Base-by-base conservation (phyloP, 2,329 filamentous ascomycete species). In the Calonectria hawksworthii region DNA sequence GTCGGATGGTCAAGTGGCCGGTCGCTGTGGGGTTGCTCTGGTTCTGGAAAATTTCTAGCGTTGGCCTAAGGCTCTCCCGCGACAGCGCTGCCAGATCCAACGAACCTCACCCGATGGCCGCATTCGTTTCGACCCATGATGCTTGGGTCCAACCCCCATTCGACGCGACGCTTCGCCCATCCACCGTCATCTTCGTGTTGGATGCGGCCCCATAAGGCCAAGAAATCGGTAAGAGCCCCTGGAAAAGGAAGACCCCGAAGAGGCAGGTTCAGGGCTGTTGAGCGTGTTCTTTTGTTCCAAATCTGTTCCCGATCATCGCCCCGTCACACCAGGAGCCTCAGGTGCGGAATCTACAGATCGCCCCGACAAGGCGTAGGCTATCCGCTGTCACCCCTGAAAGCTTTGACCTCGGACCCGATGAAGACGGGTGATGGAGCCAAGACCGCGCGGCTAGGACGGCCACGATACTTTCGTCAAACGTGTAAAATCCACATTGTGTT, bases 31-130 rank as follows among this genome's bases (percentile, higher is more conserved):
- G 59, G 30, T 30, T 41, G 38, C 32, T 54, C 66, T 9, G 38
- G 9, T 81, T 81, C 80, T 81, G 70, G 80, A 81, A 81, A 75
- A 72, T 80, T 81, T 81, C 80, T 81, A 81, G 80, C 77, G 77
- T 66, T 64, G 64, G 73, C 72, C 74, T 76, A 47, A 70, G 69
- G 63, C 70, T 64, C 69, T 38, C 56, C 52, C 14, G 28, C 59
- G 73, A 65, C 63, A 76, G 32, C 54, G 65, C 71, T 71, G 61
- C 71, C 44, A 74, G 72, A 77, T 80, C 74, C 74, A 74, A 74
- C 59, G 68, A 77, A 78, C 76, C 75, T 80, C 78, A 77, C 69
- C 68, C 66, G 72, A 80, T 80, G 66, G n/a, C 64, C 34, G 41
- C 23, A 34, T 61, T 34, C 38, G 52, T 50, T 70, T 44, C 38